Base-by-base conservation (phyloP, 257 asterid genomes). In the Verbascum thapsus region DNA sequence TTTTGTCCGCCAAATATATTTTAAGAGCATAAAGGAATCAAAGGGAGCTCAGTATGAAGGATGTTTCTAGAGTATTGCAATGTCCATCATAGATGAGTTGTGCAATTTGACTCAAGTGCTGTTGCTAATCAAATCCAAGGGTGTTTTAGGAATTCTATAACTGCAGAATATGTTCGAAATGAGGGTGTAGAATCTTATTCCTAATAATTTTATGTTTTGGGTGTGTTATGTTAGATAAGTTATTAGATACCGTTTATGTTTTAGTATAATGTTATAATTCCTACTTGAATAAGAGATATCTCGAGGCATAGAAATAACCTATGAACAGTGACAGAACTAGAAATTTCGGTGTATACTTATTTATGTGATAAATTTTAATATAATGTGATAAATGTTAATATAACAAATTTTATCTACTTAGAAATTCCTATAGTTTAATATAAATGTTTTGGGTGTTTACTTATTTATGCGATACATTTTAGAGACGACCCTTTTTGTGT, bases 51-150 rank as follows among this genome's bases (percentile, higher is more conserved):
- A 41, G 40, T 40, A 11, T 22, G 20, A 40, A 18, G 37, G 38
- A 58, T 42, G 19, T 55, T 35, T 55, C 32, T 35, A 42, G 26
- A 38, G 34, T 41, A 58, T 11, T 40, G 32, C 52, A 11, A 34
- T 58, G 39, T 22, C 40, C 13, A 11, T 6, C 52, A 7, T 3
- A 11, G 39, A 22, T 26, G 32, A 26, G 32, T 26, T 26, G 32
- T 26, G 32, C 32, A 2, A 26, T 26, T 32, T 6, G 18, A n/a
- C n/a, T 42, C 11, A 1, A 42, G 18, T 0, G 5, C 4, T 62
- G 11, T 64, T 12, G 4, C 38, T 10, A 50, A 35, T 22, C 32
- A 2, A 26, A 26, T 26, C 55, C 22, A 30, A 15, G 11, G 45
- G 10, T n/a, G n/a, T 45, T n/a, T 44, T 42, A 48, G 35, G 58